These are phyloP conservation scores for Leccinum solheimii DNA, from an alignment of 1,284 basidiomycete species.

Conservation along the genomic window DNA sequence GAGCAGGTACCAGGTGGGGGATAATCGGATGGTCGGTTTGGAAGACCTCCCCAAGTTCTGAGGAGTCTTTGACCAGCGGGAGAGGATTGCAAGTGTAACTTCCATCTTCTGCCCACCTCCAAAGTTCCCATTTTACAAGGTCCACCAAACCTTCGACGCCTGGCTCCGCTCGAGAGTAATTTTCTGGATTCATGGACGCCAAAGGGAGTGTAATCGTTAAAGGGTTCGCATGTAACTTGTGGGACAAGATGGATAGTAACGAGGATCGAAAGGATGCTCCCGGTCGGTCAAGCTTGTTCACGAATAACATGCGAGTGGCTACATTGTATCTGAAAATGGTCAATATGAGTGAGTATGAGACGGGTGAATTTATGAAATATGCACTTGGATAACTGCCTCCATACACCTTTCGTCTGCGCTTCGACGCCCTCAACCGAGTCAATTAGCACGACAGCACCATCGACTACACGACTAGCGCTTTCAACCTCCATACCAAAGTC, in stretches of 20 bases:
- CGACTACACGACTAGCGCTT: conserved; percentile 85
- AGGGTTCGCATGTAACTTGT: conserved; percentile 76
- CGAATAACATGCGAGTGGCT: conserved; percentile 73
- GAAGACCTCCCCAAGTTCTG: conserved; percentile 47
- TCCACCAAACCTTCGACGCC: conserved; percentile 79
- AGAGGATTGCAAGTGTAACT: conserved; percentile 48
- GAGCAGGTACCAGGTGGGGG: conserved; percentile 64
- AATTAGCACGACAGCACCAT: conserved; percentile 85
- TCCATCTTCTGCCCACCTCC: conserved; percentile 64
- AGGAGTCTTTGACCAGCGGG: conserved; percentile 48
- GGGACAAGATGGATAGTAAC: conserved; percentile 65
- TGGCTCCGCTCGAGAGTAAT: conserved; percentile 70
- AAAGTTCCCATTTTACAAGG: conserved; percentile 77
- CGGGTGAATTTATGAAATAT: conserved; percentile 23
- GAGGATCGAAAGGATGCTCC: conserved; percentile 78
- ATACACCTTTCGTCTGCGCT: conserved; percentile 86
- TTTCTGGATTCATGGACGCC: conserved; percentile 65
- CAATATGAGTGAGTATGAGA: background rate
- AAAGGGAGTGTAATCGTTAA: conserved; percentile 75
- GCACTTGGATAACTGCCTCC: conserved; percentile 82
- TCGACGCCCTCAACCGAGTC: conserved; percentile 93
- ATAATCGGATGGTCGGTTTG: conserved; percentile 62
- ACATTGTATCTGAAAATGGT: conserved; percentile 67
- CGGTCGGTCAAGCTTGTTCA: conserved; percentile 87
- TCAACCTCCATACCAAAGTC: conserved; percentile 96